Evolutionary conservation across 2,329 filamentous ascomycete species (phyloP).

Genomic region (Helicocarpus griseus): DNA sequence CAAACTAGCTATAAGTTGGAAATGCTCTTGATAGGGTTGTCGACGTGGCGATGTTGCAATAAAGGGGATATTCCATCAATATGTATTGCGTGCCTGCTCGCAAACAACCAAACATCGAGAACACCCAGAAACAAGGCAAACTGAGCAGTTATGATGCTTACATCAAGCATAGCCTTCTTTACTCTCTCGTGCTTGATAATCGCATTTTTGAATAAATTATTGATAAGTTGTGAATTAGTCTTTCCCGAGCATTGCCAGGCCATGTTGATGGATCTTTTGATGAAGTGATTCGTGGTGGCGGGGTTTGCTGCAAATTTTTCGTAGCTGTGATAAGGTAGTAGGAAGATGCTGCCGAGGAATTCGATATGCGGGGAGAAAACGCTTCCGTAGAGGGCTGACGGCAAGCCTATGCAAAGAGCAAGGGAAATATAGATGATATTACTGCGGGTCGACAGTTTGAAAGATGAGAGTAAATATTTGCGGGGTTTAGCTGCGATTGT

Average conservation of each 20-base stretch:
- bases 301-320: background rate
- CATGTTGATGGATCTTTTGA: slow-evolving; percentile 46
- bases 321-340: background rate
- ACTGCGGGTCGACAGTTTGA: slow-evolving; percentile 1
- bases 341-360: background rate
- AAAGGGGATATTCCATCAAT: too few relatives aligned
- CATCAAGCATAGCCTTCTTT: slow-evolving; percentile 68
- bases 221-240: slow-evolving; percentile 64
- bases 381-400: background rate
- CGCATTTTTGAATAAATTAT: slow-evolving; percentile 62
- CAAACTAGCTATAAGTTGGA: too few relatives aligned
- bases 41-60: too few relatives aligned
- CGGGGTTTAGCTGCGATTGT: background rate
- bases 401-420: background rate
- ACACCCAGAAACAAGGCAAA: too few relatives aligned
- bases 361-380: background rate
- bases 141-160: slow-evolving; percentile 28
- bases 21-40: too few relatives aligned
- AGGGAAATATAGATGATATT: background rate
- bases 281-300: background rate
- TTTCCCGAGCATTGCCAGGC: slow-evolving; percentile 78
- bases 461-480: background rate
- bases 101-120: too few relatives aligned
- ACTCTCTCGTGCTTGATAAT: slow-evolving; percentile 66
- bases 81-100: too few relatives aligned